Evolutionary conservation across 352 stramenopile genomes (phyloP), one percentile per base, ranked within the genome.

Genomic region (Globisporangium nagaii): DNA sequence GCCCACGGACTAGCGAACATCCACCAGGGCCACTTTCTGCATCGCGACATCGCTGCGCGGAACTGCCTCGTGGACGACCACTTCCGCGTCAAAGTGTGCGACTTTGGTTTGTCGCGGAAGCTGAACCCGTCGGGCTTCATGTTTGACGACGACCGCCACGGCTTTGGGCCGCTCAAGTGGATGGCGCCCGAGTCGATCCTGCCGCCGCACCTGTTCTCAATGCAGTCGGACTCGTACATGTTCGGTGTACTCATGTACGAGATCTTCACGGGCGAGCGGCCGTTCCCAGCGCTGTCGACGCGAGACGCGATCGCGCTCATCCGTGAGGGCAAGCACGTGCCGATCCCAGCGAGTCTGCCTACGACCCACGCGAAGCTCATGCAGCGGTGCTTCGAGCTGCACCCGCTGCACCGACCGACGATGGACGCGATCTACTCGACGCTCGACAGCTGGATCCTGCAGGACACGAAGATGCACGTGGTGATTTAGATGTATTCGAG

Each of bases 161-260:
- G 73, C 24, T 88, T 88, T 25, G 80, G 80, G 1, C 77, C 80
- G 17, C 62, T 88, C 30, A 88, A 90, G 44, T 88, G 75, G 75
- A 88, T 88, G 77, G 73, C 80, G 0, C 80, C 78, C 10, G 80
- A 90, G 52, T 87, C 75, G 0, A 71, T 88, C 8, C 48, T 75
- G 11, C 73, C 80, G 15, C 80, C 79, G 6, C 74, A 90, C 41
- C 32, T 88, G 7, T 90, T 88, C 56, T 90, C 79, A 2, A 75
- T 65, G 15, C 75, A 75, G 30, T 88, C 80, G 15, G 80, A 90
- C 56, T 71, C 75, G 50, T 90, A 86, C 68, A 86, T 86, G 73
- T 90, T 88, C 25, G 79, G 77, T 6, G 75, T 88, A 19, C 54
- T 88, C 12, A 65, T 90, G 48, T 90, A 83, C 60, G 80, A 90